Evolutionary conservation across 2,329 filamentous ascomycete genomes (phyloP).

Genomic region (Aureobasidium sp.): DNA sequence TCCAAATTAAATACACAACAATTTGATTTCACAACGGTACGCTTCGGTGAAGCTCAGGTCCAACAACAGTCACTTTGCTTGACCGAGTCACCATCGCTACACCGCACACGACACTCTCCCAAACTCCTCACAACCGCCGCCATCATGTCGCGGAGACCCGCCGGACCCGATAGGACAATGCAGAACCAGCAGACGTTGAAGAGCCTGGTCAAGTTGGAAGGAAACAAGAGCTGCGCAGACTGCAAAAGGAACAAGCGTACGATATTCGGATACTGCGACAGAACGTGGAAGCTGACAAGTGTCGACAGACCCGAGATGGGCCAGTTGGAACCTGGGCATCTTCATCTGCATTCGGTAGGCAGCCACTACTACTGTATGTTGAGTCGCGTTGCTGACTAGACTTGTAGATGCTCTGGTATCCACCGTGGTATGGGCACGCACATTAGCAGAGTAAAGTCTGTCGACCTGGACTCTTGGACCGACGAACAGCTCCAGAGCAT

Average conservation of each 20-base stretch:
- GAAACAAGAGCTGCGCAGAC: conserved; percentile 94
- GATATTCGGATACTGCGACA: conserved; percentile 26
- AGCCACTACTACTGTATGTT: not conserved
- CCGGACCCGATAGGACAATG: conserved; percentile 76
- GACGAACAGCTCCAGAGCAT: conserved; percentile 95
- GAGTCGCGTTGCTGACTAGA: not conserved
- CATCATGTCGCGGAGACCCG: conserved; percentile 81
- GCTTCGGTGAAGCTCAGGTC: not conserved
- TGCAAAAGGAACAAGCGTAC: conserved; percentile 98
- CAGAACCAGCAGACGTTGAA: conserved; percentile 94
- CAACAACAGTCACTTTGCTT: not conserved
- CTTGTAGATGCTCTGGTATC: conserved; percentile 73
- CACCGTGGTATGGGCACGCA: conserved; percentile 98
- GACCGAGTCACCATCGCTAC: not conserved
- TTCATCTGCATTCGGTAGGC: conserved; percentile 81
- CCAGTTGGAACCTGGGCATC: conserved; percentile 95
- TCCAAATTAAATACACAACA: not conserved
- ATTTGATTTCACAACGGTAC: not conserved
- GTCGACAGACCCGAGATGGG: conserved; percentile 85
- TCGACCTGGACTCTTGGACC: conserved; percentile 96
- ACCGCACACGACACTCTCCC: not conserved
- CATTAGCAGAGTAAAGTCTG: conserved; percentile 95
- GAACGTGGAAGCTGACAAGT: conserved; percentile 19
- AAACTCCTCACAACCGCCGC: not conserved
- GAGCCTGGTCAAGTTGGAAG: conserved; percentile 83